Conservation (phyloP, 1,284 basidiomycete genomes). For the Porogramme epimiltina region DNA sequence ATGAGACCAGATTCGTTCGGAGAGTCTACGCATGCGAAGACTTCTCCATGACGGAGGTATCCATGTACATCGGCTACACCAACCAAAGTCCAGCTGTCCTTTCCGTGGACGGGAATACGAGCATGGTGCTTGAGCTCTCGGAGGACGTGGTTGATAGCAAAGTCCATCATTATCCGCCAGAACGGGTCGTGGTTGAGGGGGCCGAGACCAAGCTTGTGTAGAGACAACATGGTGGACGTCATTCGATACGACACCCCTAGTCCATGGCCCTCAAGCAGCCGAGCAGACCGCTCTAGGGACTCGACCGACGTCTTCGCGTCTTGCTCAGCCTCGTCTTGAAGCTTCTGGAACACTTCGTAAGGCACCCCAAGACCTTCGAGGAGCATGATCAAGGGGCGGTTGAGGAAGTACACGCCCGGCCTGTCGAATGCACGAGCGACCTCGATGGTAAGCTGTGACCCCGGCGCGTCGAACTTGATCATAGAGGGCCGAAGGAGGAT, state of each 20-base stretch:
- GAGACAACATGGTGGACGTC: constrained; percentile 38
- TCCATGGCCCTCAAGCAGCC: constrained; percentile 46
- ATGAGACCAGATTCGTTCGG: constrained; percentile 35
- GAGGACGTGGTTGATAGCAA: constrained; percentile 59
- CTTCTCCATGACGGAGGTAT: constrained; percentile 50
- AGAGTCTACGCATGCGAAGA: constrained; percentile 58
- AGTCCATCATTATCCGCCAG: constrained; percentile 52
- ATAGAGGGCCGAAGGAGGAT: constrained; percentile 73
- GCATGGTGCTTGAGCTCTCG: constrained; percentile 68
- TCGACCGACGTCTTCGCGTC: constrained; percentile 45
- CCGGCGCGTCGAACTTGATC: constrained; percentile 69
- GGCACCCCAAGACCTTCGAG: constrained; percentile 57
- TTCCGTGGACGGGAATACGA: constrained; percentile 58
- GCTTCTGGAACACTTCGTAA: constrained; percentile 52
- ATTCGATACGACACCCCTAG: constrained; percentile 44
- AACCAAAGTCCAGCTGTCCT: constrained; percentile 60
- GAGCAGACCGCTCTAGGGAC: constrained; percentile 47
- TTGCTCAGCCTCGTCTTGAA: constrained; percentile 56
- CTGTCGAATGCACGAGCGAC: constrained; percentile 65
- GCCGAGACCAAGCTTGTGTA: constrained; percentile 38
- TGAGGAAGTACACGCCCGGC: constrained; percentile 62
- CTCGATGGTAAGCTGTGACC: constrained; percentile 61
- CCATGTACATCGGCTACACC: constrained; percentile 67
- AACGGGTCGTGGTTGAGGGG: constrained; percentile 43
- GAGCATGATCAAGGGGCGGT: constrained; percentile 73